A percentile compares a stretch with the other conserved stretches of the same genome.
Conservation (phyloP, 345 rosid species). For the Brassica incana region DNA sequence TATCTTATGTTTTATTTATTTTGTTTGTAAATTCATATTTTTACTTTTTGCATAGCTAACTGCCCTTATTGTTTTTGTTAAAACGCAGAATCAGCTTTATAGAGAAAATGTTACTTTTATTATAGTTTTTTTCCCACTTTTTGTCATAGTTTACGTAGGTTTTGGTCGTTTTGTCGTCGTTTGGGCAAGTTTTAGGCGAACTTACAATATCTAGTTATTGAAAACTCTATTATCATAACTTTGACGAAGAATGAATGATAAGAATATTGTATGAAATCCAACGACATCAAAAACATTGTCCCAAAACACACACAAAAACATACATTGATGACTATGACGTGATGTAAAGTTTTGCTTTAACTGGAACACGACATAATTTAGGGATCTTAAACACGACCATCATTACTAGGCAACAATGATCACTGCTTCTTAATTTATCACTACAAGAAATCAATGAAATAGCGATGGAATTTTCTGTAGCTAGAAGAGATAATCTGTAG, state of each 20-base stretch:
- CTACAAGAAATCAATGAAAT: no score
- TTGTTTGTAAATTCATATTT: background rate
- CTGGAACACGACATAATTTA: no score
- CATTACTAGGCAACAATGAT: background rate
- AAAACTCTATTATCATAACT: background rate
- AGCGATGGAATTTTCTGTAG: no score
- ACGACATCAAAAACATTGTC: background rate
- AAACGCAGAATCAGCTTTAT: background rate
- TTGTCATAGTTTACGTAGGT: no score
- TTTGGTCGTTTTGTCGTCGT: no score
- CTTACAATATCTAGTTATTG: background rate
- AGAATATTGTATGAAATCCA: background rate
- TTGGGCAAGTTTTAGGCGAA: background rate
- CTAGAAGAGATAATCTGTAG: no score
- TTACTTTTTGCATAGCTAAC: background rate
- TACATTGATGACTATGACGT: background rate
- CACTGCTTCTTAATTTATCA: background rate
- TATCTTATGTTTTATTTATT: no score
- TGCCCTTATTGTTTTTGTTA: background rate
- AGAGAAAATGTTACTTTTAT: background rate
- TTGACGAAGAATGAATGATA: background rate
- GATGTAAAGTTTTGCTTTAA: background rate
- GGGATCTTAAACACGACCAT: background rate
- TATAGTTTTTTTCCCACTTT: no score
- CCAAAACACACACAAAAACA: background rate